Evolutionary conservation across 1,284 basidiomycete genomes (phyloP).

Genomic region (Fomitopsis betulina): DNA sequence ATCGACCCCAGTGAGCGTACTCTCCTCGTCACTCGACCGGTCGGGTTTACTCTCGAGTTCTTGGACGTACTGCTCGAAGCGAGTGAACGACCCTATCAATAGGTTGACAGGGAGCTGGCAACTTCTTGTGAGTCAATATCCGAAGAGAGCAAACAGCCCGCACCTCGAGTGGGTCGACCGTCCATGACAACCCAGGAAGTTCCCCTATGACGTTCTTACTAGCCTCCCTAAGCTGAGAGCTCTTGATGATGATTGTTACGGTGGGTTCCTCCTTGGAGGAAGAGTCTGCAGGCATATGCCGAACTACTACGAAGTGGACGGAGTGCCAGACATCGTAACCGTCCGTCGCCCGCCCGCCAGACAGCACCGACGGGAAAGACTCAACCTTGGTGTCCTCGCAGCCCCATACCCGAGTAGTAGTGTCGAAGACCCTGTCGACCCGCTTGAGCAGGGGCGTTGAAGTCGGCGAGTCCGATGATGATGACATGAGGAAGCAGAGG

Average conservation of each 20-base stretch:
- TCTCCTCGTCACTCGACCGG: constrained; percentile 21
- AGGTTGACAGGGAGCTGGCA: constrained; percentile 9
- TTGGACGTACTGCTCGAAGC: not conserved
- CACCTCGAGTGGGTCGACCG: constrained; percentile 47
- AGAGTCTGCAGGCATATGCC: constrained; percentile 35
- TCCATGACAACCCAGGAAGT: constrained; percentile 53
- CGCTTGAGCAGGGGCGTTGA: constrained; percentile 50
- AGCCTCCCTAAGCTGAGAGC: constrained; percentile 47
- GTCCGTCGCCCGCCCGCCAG: constrained; percentile 14
- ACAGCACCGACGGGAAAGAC: constrained; percentile 40
- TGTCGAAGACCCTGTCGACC: constrained; percentile 52
- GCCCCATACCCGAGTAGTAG: constrained; percentile 51
- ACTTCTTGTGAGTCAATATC: not conserved
- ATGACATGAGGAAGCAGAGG: too few relatives aligned
- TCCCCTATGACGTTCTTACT: constrained; percentile 49
- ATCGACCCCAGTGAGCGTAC: constrained; percentile 37
- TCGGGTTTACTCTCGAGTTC: not conserved
- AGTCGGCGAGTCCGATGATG: too few relatives aligned
- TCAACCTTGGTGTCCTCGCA: constrained; percentile 51
- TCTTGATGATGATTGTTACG: constrained; percentile 54
- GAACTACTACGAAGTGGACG: constrained; percentile 49
- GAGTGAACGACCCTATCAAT: not conserved
- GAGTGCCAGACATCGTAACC: constrained; percentile 49
- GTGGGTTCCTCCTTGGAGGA: constrained; percentile 30
- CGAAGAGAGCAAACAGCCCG: not conserved